Base-by-base conservation (phyloP, 768 basidiomycete genomes). In the Rickenella mellea region DNA sequence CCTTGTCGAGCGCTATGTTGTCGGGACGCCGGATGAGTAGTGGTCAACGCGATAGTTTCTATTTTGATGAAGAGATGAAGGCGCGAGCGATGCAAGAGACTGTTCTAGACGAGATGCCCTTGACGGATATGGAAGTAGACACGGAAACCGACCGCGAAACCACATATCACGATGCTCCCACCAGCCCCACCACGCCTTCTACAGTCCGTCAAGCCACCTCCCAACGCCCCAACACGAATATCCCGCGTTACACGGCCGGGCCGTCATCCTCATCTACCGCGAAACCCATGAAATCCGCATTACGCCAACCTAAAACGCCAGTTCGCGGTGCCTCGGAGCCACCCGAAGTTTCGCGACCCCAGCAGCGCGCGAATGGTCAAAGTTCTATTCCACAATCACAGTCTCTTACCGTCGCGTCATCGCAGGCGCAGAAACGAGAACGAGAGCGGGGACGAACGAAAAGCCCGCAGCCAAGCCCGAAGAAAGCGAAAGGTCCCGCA, bases 21-120 rank as follows among this genome's bases (percentile, higher is more conserved):
- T 25, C 21, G 8, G 46, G 48, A 17, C 24, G 61, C 44, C 64
- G 80, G 49, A 85, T 74, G 39, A 88, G 83, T 45, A 66, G 73
- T 8, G 72, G 73, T 24, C 61, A 68, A 5, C 66, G 77, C 45
- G 80, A 70, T 33, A 86, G 85, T 51, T 60, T 87, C 41, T 76
- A 76, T 49, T 64, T 89, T 41, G 83, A 87, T 46, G 73, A 53
- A 26, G 57, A 85, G 33, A 73, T 76, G 21, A 62, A 60, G 22
- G 65, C 64, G 21, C 56, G 56, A 20, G 64, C 64, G 31, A 60
- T 64, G 15, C n/a, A n/a, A n/a, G 73, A 64, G 10, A 71, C 71
- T 52, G 83, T 90, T 27, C 54, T 87, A 45, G 85, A 91, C 54
- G 87, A 90, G 57, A 64, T 60, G 43, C 86, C 86, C 7, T 65